Conservation (phyloP, 208 protist species). For the Wallacemonas sp. region DNA sequence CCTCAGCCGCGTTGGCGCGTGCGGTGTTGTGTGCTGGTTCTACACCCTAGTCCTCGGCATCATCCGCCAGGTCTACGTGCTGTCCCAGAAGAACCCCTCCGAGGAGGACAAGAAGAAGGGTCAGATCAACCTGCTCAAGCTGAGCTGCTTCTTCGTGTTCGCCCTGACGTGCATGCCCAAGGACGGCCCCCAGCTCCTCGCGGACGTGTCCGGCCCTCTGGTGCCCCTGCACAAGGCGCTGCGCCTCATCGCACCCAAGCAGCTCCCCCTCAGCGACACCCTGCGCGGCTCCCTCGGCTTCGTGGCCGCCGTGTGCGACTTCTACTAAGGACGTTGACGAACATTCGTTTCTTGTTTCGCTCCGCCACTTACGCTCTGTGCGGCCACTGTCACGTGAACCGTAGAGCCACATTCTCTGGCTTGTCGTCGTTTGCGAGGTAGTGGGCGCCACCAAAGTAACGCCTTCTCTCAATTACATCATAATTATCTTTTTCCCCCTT, state of each 20-base stretch:
- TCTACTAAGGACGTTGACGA: slow-evolving; percentile 52
- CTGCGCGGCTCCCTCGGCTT: slow-evolving; percentile 75
- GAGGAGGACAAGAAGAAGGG: slow-evolving; percentile 72
- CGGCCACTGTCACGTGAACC: not conserved
- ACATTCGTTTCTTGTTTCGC: no score
- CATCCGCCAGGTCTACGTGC: slow-evolving; percentile 66
- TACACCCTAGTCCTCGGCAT: slow-evolving; percentile 76
- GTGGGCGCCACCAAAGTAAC: not conserved
- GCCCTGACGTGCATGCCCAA: slow-evolving; percentile 78
- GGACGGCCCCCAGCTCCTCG: slow-evolving; percentile 75
- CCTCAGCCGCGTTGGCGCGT: slow-evolving; percentile 64
- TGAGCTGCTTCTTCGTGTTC: slow-evolving; percentile 81
- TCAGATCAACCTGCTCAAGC: slow-evolving; percentile 79
- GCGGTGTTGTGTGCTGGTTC: slow-evolving; percentile 87
- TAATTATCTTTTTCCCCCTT: not conserved
- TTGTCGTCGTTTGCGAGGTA: no score
- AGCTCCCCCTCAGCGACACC: slow-evolving; percentile 70
- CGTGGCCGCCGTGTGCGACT: slow-evolving; percentile 84
- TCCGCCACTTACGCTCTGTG: no score
- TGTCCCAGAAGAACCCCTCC: slow-evolving; percentile 65
- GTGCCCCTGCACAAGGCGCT: slow-evolving; percentile 74
- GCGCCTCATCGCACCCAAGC: slow-evolving; percentile 62
- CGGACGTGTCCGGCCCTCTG: slow-evolving; percentile 59
- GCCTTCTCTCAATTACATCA: not conserved
- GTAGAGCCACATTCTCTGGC: not conserved